Conservation (phyloP, 2,329 filamentous ascomycete genomes). For the Paraconiothyrium sp. region DNA sequence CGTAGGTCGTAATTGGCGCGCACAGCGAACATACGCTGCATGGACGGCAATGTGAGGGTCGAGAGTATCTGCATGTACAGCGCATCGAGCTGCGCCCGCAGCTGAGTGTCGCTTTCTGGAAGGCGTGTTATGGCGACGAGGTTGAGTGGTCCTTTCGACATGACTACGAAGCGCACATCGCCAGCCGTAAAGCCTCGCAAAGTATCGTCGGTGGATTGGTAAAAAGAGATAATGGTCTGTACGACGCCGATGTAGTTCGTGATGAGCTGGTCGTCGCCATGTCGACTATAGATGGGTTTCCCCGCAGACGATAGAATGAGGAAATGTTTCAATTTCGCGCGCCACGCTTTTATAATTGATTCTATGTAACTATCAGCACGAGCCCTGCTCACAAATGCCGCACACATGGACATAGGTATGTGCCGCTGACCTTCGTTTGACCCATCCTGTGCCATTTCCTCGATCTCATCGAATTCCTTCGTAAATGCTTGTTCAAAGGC, state of each 20-base stretch:
- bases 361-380: constrained; percentile 49
- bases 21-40: constrained; percentile 87
- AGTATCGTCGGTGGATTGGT: constrained; percentile 79
- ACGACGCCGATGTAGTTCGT: constrained; percentile 95
- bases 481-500: constrained; percentile 72
- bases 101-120: constrained; percentile 89
- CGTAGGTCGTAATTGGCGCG: constrained; percentile 94
- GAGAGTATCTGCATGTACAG: constrained; percentile 98
- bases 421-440: constrained; percentile 68
- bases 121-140: constrained; percentile 92
- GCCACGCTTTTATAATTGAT: constrained; percentile 76
- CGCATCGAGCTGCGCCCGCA: constrained; percentile 87
- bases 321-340: constrained; percentile 94
- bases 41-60: constrained; percentile 86
- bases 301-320: constrained; percentile 95
- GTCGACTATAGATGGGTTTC: constrained; percentile 96
- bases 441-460: constrained; percentile 63
- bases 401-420: constrained; percentile 19
- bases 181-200: constrained; percentile 89
- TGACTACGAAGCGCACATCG: constrained; percentile 83
- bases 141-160: constrained; percentile 86
- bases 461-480: constrained; percentile 80
- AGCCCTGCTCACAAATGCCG: constrained; percentile 16
- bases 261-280: constrained; percentile 88
- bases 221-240: constrained; percentile 98